These are phyloP conservation scores for Pisolithus thermaeus DNA, from an alignment of 1,284 basidiomycete species.

Conservation along the genomic window DNA sequence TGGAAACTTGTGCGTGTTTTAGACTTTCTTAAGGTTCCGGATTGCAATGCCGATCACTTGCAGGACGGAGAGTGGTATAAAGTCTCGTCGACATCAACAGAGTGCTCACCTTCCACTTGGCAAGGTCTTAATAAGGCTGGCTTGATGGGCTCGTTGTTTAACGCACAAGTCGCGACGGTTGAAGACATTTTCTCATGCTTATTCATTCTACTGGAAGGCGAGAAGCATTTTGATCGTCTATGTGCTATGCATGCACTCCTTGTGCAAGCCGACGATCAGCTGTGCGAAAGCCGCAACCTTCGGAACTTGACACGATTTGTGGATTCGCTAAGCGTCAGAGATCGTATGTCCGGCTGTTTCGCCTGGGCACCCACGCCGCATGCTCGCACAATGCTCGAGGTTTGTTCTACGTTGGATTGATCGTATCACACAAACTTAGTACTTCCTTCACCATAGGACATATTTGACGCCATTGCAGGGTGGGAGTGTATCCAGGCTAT, in stretches of 20 bases:
- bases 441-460: conserved; percentile 15
- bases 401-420: conserved; percentile 9
- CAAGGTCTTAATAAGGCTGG: conserved; percentile 26
- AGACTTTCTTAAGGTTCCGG: background rate
- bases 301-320: conserved; percentile 13
- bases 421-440: background rate
- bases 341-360: conserved; percentile 11
- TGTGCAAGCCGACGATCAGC: conserved; percentile 24
- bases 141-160: conserved; percentile 29
- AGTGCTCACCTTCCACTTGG: conserved; percentile 5
- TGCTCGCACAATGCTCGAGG: conserved; percentile 14
- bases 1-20: conserved; percentile 22
- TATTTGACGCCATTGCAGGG: conserved; percentile 20
- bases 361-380: conserved; percentile 17
- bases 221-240: conserved; percentile 17
- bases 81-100: background rate
- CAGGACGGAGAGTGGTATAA: conserved; percentile 14
- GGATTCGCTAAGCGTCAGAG: conserved; percentile 7
- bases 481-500: conserved; percentile 17
- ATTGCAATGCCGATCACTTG: background rate
- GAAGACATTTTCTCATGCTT: conserved; percentile 28
- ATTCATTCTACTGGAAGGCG: conserved; percentile 16
- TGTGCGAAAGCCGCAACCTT: conserved; percentile 26
- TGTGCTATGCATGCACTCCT: conserved; percentile 27
- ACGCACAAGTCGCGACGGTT: conserved; percentile 14